Evolutionary conservation across 805 yeast species (phyloP).

Genomic region (Candida dajiaensis): DNA sequence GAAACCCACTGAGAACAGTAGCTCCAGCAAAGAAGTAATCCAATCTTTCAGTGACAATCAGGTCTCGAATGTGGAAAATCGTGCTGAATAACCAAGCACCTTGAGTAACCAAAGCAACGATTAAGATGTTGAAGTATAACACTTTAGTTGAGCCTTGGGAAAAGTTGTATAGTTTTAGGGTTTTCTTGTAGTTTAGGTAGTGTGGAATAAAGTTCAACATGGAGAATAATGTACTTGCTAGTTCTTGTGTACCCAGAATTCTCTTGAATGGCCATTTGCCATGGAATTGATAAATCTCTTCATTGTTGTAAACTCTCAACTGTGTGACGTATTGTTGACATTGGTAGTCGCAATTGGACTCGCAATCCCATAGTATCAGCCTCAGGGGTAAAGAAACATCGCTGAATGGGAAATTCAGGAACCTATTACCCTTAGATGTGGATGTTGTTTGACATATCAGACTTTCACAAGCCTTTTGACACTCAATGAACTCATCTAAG

Average conservation of each 20-base stretch:
- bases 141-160: slow-evolving; percentile 9
- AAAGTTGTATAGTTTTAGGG: slow-evolving; percentile 13
- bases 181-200: slow-evolving; percentile 36
- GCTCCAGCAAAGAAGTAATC: slow-evolving; percentile 94
- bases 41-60: slow-evolving; percentile 68
- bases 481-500: slow-evolving; percentile 6
- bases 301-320: slow-evolving; percentile 39
- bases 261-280: slow-evolving; percentile 97
- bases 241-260: slow-evolving; percentile 76
- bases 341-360: slow-evolving; percentile 82
- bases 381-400: slow-evolving; percentile 22
- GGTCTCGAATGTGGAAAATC: slow-evolving; percentile 84
- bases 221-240: slow-evolving; percentile 77
- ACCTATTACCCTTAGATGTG: background rate
- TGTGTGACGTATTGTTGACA: slow-evolving; percentile 77
- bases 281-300: slow-evolving; percentile 76
- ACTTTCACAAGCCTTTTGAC: slow-evolving; percentile 5
- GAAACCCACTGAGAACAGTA: slow-evolving; percentile 77
- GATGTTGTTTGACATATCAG: slow-evolving; percentile 1
- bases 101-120: slow-evolving; percentile 61
- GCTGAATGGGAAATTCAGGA: slow-evolving; percentile 2
- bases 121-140: slow-evolving; percentile 30
- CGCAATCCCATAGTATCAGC: slow-evolving; percentile 67
- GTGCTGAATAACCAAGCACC: slow-evolving; percentile 86
- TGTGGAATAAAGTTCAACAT: slow-evolving; percentile 65